Conservation (phyloP, 768 basidiomycete species). For the Calocybe cyanea region DNA sequence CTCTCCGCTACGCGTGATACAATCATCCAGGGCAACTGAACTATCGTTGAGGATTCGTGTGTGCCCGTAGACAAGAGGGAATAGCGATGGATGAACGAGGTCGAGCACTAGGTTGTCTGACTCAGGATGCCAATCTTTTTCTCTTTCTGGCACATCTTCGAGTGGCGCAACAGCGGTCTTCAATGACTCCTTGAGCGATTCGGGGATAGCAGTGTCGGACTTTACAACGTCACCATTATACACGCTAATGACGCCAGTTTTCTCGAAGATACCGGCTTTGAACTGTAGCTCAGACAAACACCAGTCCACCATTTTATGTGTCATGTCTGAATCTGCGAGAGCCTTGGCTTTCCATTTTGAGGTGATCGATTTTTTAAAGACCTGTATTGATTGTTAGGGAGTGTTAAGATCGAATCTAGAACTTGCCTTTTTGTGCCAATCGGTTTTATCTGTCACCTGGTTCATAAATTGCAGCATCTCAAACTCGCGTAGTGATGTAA, state of each 20-base stretch:
- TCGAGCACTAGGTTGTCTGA: slow-evolving; percentile 37
- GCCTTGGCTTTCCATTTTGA: slow-evolving; percentile 16
- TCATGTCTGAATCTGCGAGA: slow-evolving; percentile 7
- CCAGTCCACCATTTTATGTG: slow-evolving; percentile 14
- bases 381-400: background rate
- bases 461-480: slow-evolving; percentile 18
- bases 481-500: slow-evolving; percentile 17
- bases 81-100: slow-evolving; percentile 40
- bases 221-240: slow-evolving; percentile 19
- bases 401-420: background rate
- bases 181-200: slow-evolving; percentile 15
- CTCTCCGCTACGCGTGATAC: slow-evolving; percentile 13
- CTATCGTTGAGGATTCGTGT: slow-evolving; percentile 13
- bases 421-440: slow-evolving; percentile 15
- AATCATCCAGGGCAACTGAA: slow-evolving; percentile 13
- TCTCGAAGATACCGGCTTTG: slow-evolving; percentile 12
- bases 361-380: slow-evolving; percentile 12
- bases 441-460: slow-evolving; percentile 14
- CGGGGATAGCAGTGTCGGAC: slow-evolving; percentile 24
- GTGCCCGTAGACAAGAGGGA: slow-evolving; percentile 28
- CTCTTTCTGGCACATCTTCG: slow-evolving; percentile 26
- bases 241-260: slow-evolving; percentile 9
- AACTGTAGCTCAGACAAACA: slow-evolving; percentile 15
- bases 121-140: slow-evolving; percentile 40
- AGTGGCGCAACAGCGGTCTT: slow-evolving; percentile 20